Base-by-base conservation (phyloP, 163 green algal species). In the Scenedesmus sp. region DNA sequence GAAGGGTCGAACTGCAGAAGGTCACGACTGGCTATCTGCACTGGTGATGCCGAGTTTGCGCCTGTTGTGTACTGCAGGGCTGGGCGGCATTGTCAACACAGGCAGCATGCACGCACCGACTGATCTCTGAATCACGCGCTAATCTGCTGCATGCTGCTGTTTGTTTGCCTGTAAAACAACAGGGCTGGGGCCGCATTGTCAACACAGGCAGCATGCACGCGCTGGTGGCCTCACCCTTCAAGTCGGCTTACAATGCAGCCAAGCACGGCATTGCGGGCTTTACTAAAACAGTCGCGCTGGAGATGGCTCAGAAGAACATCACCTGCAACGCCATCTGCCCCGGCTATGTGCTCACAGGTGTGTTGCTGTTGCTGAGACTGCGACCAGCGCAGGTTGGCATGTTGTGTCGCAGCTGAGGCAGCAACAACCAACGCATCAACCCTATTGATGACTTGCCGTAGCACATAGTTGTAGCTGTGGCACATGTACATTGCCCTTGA, bases 131-230 rank as follows among this genome's bases (percentile, higher is more conserved):
- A 46, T 46, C 34, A 46, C 34, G 34, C 34, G 34, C 59, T 64
- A 64, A 9, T 64, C 59, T 15, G 18, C 70, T 54, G 5, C 20
- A 64, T 23, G 7, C 13, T 77, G 67, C 67, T 77, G 67, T 77
- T 9, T 34, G 16, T 20, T 8, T 13, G 4, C 18, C 16, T 77
- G 67, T 20, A 4, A 46, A 46, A 2, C 26, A 57, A 57, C 76
- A 84, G 66, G 94, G 95, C 13, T 99, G 97, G 97, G 97, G 97
- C 10, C 93, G 97, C 56, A 96, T 99, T 86, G 96, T 99, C 90
- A 99, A 99, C 96, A 99, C 94, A 8, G 95, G 97, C 34, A 98
- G 96, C 90, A 99, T 99, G 97, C 97, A 99, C 91, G 96, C 97
- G 0, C 91, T 98, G 67, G 97, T 99, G 76, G 97, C 97, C 1